phyloP scores from a whole-genome alignment of 441 rosid species.

The Pelargonium fulgidum region DNA sequence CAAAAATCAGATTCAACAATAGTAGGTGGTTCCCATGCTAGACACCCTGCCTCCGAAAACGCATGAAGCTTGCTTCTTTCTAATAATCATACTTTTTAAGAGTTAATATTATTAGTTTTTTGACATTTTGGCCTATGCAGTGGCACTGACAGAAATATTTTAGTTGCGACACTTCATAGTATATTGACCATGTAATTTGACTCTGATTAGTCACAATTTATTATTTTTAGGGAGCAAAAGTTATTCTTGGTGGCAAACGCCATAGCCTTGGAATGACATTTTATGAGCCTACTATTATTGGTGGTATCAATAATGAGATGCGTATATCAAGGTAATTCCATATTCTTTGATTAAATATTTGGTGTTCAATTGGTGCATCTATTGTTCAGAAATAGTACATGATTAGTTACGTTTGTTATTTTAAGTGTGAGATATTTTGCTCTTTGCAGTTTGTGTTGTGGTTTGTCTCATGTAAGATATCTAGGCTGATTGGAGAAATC shows the following conservation, averaged over 20 bases:
- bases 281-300: conserved; percentile 83
- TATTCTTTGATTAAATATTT: conserved; percentile 1
- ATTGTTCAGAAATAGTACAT: not conserved
- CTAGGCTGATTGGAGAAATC: not conserved
- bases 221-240: conserved; percentile 72
- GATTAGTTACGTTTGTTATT: not conserved
- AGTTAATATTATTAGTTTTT: too few relatives aligned
- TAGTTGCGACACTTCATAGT: conserved; percentile 5
- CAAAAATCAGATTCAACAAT: not conserved
- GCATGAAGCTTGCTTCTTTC: not conserved
- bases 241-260: conserved; percentile 83
- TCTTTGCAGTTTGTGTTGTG: not conserved
- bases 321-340: conserved; percentile 55
- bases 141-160: not conserved
- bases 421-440: not conserved
- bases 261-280: conserved; percentile 88
- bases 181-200: not conserved
- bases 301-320: conserved; percentile 61
- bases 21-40: conserved; percentile 2
- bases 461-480: not conserved
- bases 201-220: conserved; percentile 9
- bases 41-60: not conserved
- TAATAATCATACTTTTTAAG: not conserved
- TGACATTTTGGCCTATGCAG: too few relatives aligned
- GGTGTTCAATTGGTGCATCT: not conserved